These are phyloP conservation scores for Pharnaceum exiguum DNA, from an alignment of 148 eudicot genomes.

Conservation along the genomic window DNA sequence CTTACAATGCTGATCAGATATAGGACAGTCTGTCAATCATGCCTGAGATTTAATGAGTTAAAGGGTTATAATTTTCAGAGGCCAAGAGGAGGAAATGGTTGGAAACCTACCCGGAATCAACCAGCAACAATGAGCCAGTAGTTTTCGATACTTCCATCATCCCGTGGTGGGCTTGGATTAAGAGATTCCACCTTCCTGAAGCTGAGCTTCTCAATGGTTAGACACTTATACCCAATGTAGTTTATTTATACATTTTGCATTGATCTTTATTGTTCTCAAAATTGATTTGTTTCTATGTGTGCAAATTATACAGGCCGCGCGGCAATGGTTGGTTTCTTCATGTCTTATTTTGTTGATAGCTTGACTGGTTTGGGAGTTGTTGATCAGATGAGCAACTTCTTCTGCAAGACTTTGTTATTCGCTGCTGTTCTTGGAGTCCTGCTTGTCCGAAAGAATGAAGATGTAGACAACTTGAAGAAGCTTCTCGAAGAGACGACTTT, in stretches of 20 bases:
- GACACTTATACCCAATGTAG: not conserved
- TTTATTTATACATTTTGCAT: not conserved
- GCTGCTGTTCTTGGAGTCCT: constrained; percentile 84
- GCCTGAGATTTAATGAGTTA: constrained; percentile 3
- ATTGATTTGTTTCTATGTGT: not conserved
- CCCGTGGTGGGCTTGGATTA: constrained; percentile 99
- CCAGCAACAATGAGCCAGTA: constrained; percentile 69
- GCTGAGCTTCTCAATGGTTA: constrained; percentile 93
- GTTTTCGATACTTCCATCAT: constrained; percentile 87
- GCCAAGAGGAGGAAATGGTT: constrained; percentile 96
- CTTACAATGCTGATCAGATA: not conserved
- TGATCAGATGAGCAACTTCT: constrained; percentile 94
- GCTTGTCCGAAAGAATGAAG: constrained; percentile 82
- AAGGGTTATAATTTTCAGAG: constrained; percentile 43
- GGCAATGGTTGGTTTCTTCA: constrained; percentile 97
- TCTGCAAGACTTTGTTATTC: constrained; percentile 91
- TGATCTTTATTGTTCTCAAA: not conserved
- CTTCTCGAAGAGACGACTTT: constrained; percentile 85
- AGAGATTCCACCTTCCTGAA: constrained; percentile 98
- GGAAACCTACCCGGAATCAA: constrained; percentile 79
- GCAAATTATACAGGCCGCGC: constrained; percentile 66
- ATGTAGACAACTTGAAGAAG: constrained; percentile 74
- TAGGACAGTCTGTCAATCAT: not conserved
- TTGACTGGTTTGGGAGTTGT: constrained; percentile 92
- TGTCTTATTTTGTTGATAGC: constrained; percentile 97